Evolutionary conservation across 495 filamentous ascomycete species (phyloP), one percentile per base, ranked within the genome.

Genomic region (Oidiodendron maius): DNA sequence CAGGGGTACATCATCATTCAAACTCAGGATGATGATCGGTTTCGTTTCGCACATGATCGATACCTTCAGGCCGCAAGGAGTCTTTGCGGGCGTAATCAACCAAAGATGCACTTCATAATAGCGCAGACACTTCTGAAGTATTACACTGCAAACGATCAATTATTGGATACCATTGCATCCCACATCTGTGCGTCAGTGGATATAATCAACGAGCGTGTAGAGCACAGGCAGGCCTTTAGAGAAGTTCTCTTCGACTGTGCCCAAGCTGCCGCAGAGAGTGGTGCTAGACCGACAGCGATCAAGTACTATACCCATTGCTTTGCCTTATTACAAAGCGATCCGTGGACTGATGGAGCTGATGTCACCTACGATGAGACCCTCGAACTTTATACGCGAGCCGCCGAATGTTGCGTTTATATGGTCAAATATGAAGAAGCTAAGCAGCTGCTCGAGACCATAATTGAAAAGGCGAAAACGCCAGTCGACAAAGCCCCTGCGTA

Each of bases 21-120:
- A 12, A 81, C 82, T 11, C 81, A 86, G 47, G 81, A 83, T 3
- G 90, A 95, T 58, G 89, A 96, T 63, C 62, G 70, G 41, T 75
- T 73, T 59, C 82, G 82, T 23, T 94, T 94, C 58, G 78, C 78
- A 25, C 89, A 96, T 62, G 89, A 96, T 62, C 77, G 89, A 34
- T 88, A 91, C 59, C 71, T 87, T 25, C 80, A 83, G 62, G 89
- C 87, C 21, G 82, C 87, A 10, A 70, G 77, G n/a, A 65, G 69
- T 2, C 68, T 95, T 44, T 79, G 74, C 32, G 83, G 89, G 66
- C 82, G 78, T 51, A 78, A 86, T 47, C 69, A 77, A 18, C 67
- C 78, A 42, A 83, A 82, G 58, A 95, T 95, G 90, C 89, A 96
- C 64, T 95, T 87, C 51, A 76, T 87, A 35, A 85, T 95, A 47